Evolutionary conservation across 768 basidiomycete genomes (phyloP).

Genomic region (Piloderma croceum): DNA sequence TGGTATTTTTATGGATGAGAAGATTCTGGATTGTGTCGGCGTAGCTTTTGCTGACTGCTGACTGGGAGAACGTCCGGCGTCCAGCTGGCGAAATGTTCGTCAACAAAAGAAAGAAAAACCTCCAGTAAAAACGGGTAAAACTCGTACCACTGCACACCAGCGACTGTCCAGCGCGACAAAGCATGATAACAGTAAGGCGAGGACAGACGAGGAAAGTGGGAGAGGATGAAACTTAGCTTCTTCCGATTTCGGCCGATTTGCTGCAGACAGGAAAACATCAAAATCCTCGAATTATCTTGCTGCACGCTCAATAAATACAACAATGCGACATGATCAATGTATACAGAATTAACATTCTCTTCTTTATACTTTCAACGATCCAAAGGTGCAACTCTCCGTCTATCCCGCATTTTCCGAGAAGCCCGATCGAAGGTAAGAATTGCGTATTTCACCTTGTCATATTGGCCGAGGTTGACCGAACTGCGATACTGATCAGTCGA

Average conservation of each 20-base stretch:
- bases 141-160: slow-evolving; percentile 46
- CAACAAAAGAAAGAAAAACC: not conserved
- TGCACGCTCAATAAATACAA: slow-evolving; percentile 5
- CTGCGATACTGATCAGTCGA: slow-evolving; percentile 34
- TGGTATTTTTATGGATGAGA: slow-evolving; percentile 90
- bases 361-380: slow-evolving; percentile 25
- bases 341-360: slow-evolving; percentile 8
- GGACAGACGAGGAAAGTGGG: not conserved
- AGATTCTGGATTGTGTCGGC: slow-evolving; percentile 89
- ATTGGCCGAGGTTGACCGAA: slow-evolving; percentile 56
- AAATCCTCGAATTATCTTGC: slow-evolving; percentile 6
- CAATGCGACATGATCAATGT: slow-evolving; percentile 5
- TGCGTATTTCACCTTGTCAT: slow-evolving; percentile 80
- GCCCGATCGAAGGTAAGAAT: slow-evolving; percentile 65
- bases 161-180: slow-evolving; percentile 57
- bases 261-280: too few relatives aligned
- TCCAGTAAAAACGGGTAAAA: not conserved
- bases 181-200: slow-evolving; percentile 36
- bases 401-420: slow-evolving; percentile 68
- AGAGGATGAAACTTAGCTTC: too few relatives aligned
- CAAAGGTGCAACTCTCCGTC: slow-evolving; percentile 40
- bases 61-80: slow-evolving; percentile 78
- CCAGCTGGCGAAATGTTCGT: slow-evolving; percentile 37
- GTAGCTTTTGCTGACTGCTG: slow-evolving; percentile 70
- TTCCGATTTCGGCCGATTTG: too few relatives aligned